phyloP scores from a whole-genome alignment of 305 asterid genomes.

The Solanum hybrid region DNA sequence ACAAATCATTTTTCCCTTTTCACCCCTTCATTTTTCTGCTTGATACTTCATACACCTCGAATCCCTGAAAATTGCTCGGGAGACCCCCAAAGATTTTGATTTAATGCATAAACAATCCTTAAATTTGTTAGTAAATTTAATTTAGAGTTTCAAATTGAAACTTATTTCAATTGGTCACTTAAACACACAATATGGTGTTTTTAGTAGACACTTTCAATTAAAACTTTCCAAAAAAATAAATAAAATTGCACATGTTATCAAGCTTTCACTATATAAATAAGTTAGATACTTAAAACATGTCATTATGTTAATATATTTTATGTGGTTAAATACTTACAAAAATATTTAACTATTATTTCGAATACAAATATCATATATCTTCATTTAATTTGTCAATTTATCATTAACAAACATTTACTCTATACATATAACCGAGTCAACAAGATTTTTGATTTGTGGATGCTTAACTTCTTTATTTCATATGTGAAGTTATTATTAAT shows the following conservation, averaged over 20 bases:
- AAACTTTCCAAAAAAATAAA: neutral
- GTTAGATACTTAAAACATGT: neutral
- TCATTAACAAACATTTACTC: neutral
- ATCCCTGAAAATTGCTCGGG: neutral
- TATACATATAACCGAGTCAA: neutral
- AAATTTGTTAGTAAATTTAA: neutral
- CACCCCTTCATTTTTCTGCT: neutral
- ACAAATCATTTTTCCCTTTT: neutral
- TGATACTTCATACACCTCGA: neutral
- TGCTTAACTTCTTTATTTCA: neutral
- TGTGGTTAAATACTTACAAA: neutral
- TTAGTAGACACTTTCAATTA: neutral
- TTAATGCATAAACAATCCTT: neutral
- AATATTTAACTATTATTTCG: neutral
- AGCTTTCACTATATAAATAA: neutral
- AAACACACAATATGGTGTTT: neutral
- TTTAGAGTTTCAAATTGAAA: neutral
- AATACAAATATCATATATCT: neutral
- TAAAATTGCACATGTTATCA: neutral
- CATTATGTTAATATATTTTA: neutral
- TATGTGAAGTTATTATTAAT: too few species aligned
- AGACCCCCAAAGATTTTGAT: neutral
- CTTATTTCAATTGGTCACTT: neutral
- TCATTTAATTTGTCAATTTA: neutral
- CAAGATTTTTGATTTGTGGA: neutral